phyloP scores from a whole-genome alignment of 2,329 filamentous ascomycete genomes.

The Rhynchosporium agropyri region DNA sequence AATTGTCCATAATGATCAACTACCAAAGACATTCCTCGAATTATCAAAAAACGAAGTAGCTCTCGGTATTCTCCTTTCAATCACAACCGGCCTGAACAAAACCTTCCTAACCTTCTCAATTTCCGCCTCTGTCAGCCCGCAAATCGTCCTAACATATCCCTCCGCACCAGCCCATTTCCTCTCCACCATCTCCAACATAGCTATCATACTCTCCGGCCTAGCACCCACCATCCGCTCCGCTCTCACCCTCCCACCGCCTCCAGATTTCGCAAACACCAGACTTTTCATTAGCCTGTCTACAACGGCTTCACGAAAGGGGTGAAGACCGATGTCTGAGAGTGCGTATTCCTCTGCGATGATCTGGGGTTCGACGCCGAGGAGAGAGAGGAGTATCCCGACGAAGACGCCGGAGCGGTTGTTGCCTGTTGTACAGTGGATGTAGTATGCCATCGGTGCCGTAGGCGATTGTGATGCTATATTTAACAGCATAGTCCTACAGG shows the following conservation, averaged over 20 bases:
- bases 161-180: slow-evolving; percentile 33
- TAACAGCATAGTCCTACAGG: slow-evolving; percentile 54
- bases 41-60: slow-evolving; percentile 6
- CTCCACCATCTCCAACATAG: slow-evolving; percentile 33
- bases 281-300: slow-evolving; percentile 43
- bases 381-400: slow-evolving; percentile 63
- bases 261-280: slow-evolving; percentile 27
- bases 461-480: slow-evolving; percentile 40
- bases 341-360: slow-evolving; percentile 66
- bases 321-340: slow-evolving; percentile 64
- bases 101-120: slow-evolving; percentile 27
- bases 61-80: slow-evolving; percentile 11
- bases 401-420: slow-evolving; percentile 77
- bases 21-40: slow-evolving; percentile 14
- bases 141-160: slow-evolving; percentile 26
- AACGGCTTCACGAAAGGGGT: slow-evolving; percentile 50
- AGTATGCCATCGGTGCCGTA: slow-evolving; percentile 24
- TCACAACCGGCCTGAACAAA: slow-evolving; percentile 15
- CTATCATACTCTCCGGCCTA: slow-evolving; percentile 34
- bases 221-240: slow-evolving; percentile 36
- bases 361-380: slow-evolving; percentile 61
- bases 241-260: slow-evolving; percentile 25
- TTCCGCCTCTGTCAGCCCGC: slow-evolving; percentile 26
- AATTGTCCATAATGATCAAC: not conserved
- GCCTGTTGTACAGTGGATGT: slow-evolving; percentile 72